Evolutionary conservation across 345 rosid genomes (phyloP).

Genomic region (Brassica rapa): DNA sequence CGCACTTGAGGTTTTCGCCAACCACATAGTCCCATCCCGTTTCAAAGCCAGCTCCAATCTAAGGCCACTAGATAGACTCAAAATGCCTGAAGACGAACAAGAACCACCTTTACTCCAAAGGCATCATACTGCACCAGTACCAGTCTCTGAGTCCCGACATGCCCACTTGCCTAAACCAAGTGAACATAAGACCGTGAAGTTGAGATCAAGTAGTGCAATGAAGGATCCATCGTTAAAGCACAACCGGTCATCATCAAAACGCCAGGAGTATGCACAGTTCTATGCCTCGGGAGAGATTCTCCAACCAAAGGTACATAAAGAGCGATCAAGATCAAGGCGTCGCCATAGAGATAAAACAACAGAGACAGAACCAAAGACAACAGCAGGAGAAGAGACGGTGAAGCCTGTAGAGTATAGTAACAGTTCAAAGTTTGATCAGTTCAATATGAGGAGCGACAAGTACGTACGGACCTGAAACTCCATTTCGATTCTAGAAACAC

Average conservation of each 20-base stretch:
- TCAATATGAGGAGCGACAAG: conserved; percentile 59
- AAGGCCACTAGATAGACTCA: conserved; percentile 65
- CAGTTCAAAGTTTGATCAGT: neutral
- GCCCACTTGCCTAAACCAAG: conserved; percentile 45
- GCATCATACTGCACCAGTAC: conserved; percentile 52
- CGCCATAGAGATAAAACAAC: conserved; percentile 70
- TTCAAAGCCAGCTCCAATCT: conserved; percentile 46
- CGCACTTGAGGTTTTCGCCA: conserved; percentile 59
- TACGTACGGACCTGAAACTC: conserved; percentile 56
- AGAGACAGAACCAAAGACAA: conserved; percentile 56
- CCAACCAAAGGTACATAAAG: conserved; percentile 74
- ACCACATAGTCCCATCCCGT: conserved; percentile 60
- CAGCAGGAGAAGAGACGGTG: conserved; percentile 44
- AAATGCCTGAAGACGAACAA: conserved; percentile 78
- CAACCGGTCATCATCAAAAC: conserved; percentile 57
- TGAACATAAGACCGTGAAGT: conserved; percentile 62
- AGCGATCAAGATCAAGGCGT: conserved; percentile 61
- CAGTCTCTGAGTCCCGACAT: conserved; percentile 61
- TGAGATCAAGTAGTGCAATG: conserved; percentile 60
- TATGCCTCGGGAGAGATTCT: conserved; percentile 66
- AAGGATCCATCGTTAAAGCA: conserved; percentile 82
- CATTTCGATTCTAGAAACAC: conserved; percentile 55
- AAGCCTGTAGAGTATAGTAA: conserved; percentile 52
- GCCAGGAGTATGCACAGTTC: conserved; percentile 68
- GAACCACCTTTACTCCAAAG: conserved; percentile 55